Evolutionary conservation across 2,329 filamentous ascomycete species (phyloP).

Genomic region (Fusarium heterosporum): DNA sequence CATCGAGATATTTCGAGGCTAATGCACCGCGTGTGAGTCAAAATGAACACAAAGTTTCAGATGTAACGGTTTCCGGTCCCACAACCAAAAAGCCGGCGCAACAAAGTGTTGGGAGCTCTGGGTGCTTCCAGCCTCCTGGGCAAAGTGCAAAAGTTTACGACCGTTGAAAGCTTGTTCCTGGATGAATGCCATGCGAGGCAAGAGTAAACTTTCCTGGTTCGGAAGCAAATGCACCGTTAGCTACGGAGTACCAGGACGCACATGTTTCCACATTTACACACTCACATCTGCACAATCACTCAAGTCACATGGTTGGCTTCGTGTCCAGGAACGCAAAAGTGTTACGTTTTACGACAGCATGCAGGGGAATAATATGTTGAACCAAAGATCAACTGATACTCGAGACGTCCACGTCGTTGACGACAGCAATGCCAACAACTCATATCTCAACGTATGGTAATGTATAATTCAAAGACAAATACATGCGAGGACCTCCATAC

Average conservation of each 20-base stretch:
- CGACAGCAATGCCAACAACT: constrained; percentile 30
- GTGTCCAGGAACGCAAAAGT: constrained; percentile 26
- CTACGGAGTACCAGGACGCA: constrained; percentile 9
- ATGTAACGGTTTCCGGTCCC: constrained; percentile 41
- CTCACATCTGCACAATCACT: constrained; percentile 21
- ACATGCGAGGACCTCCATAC: constrained; percentile 25
- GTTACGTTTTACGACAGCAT: constrained; percentile 31
- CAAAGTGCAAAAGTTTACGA: constrained; percentile 19
- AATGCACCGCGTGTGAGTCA: constrained; percentile 41
- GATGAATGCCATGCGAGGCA: constrained; percentile 28
- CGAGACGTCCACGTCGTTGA: constrained; percentile 30
- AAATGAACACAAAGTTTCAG: constrained; percentile 27
- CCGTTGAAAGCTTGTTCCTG: constrained; percentile 35
- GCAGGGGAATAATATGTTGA: constrained; percentile 33
- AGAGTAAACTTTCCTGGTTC: constrained; percentile 32
- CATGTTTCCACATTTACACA: constrained; percentile 13
- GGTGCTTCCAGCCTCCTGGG: constrained; percentile 22
- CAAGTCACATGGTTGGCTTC: constrained; percentile 37
- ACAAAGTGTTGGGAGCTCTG: constrained; percentile 22
- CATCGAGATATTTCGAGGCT: constrained; percentile 19
- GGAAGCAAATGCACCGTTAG: constrained; percentile 23
- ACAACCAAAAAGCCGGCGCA: constrained; percentile 33
- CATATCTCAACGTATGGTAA: constrained; percentile 23
- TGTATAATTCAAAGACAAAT: constrained; percentile 12
- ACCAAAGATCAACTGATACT: constrained; percentile 22